Evolutionary conservation across 176 grass and related monocot species (phyloP), one percentile per base, ranked within the genome.

Genomic region (Carex pumila): DNA sequence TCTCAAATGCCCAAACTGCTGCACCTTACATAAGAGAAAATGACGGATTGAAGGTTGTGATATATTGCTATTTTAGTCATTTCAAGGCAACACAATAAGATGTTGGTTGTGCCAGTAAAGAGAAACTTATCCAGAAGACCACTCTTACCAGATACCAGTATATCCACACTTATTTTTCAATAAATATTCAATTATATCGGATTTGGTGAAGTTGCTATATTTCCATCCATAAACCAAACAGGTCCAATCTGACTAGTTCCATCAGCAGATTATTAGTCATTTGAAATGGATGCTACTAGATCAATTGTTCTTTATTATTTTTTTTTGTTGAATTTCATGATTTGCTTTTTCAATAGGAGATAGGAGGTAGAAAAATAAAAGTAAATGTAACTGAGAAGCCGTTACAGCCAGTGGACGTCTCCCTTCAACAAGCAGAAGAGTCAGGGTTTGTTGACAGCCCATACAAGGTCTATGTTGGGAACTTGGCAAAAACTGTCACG

Each of bases 391-490:
- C 96, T 0, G 93, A 99, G 80, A 99, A 89, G 58, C 94, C 94
- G 14, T 86, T 99, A 7, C 45, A 87, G 3, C 79, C 88, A n/a
- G 78, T 81, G 3, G 91, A 99, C 47, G 17, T 22, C 2, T 89
- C 93, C 6, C 73, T 67, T n/a, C 70, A 77, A n/a, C 90, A 88
- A 81, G 88, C 80, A 60, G n/a, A 87, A 4, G 96, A 95, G 17
- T 88, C 93, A 32, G 76, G 86, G n/a, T 95, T 99, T 85, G 82
- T 99, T 4, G 93, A 99, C 70, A 99, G 91, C 79, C 93, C 92
- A 12, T 90, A 95, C 77, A 99, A 99, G 88, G 93, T 95, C 88
- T 99, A 99, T 64, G 91, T 99, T 71, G 96, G 91, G 72, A 99
- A 99, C 87, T 88, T 99, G 72, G 93, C 93, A 0, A 99, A 92